These are phyloP conservation scores for Ophiostoma ulmi DNA, from an alignment of 2,329 filamentous ascomycete genomes.

Conservation along the genomic window DNA sequence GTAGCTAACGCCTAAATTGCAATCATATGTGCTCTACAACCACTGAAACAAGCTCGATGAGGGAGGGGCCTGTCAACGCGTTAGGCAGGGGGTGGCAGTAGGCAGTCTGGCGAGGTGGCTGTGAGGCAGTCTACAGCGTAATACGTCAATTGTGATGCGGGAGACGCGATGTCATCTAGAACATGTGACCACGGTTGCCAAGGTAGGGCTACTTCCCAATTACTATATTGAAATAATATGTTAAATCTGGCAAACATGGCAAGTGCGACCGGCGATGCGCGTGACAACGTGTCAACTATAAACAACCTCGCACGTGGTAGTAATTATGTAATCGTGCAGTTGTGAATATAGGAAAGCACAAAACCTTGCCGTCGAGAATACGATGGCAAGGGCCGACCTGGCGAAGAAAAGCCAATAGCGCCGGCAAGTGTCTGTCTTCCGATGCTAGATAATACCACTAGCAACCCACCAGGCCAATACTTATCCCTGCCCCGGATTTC, in stretches of 20 bases:
- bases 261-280: background rate
- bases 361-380: too few relatives aligned
- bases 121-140: background rate
- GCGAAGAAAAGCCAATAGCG: too few relatives aligned
- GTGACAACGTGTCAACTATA: background rate
- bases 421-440: too few relatives aligned
- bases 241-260: background rate
- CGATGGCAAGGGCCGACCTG: too few relatives aligned
- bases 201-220: background rate
- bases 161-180: background rate
- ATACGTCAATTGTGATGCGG: background rate
- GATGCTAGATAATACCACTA: too few relatives aligned
- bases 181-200: background rate
- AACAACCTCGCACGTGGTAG: background rate
- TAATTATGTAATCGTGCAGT: background rate
- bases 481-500: background rate
- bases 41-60: background rate
- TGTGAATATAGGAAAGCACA: too few relatives aligned
- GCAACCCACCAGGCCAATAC: too few relatives aligned
- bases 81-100: background rate
- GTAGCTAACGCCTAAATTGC: background rate
- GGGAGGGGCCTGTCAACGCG: background rate
- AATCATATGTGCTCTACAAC: background rate
- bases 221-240: background rate
- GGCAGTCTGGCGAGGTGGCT: background rate